Evolutionary conservation across 1,284 basidiomycete species (phyloP), one percentile per base, ranked within the genome.

Genomic region (Heliocybe sulcata): DNA sequence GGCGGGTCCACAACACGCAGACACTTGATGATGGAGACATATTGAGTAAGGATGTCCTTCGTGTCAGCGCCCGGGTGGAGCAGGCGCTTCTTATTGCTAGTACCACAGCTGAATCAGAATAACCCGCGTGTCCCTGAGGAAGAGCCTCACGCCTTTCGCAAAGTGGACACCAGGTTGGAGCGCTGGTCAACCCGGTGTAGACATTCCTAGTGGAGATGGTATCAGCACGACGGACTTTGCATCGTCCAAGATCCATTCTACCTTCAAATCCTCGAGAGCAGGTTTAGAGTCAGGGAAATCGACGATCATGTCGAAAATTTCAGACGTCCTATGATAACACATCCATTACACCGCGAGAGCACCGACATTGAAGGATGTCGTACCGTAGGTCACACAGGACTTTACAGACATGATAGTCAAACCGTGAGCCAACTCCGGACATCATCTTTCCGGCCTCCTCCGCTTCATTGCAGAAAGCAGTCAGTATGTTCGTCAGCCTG

Each of bases 61-160:
- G 97, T 99, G 60, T 95, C 94, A 1, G 94, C 94, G 9, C 95
- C 97, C 0, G 97, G 97, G 66, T 99, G 96, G 12, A 99, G 82
- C 0, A 99, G 79, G 2, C 96, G 89, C 64, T 86, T 90, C 53
- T 82, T 79, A 63, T 92, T 93, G 61, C 3, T 8, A 16, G 19
- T 33, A 52, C 12, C 12, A 22, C 8, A n/a, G 11, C n/a, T 26
- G 11, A 23, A 52, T 31, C 48, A 54, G 19, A 47, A 45, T 35
- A 23, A 23, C n/a, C 10, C 48, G 31, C 14, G 48, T 38, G 49
- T 48, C 2, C 26, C 9, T 12, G 35, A 45, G 10, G 10, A 35
- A 11, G 27, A 20, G n/a, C 61, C 84, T 57, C 58, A 91, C 88
- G 83, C 80, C 72, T 80, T 81, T 29, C 89, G 83, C 20, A 95